Evolutionary conservation across 495 filamentous ascomycete genomes (phyloP).

Genomic region (Xanthoparmelia taractica): DNA sequence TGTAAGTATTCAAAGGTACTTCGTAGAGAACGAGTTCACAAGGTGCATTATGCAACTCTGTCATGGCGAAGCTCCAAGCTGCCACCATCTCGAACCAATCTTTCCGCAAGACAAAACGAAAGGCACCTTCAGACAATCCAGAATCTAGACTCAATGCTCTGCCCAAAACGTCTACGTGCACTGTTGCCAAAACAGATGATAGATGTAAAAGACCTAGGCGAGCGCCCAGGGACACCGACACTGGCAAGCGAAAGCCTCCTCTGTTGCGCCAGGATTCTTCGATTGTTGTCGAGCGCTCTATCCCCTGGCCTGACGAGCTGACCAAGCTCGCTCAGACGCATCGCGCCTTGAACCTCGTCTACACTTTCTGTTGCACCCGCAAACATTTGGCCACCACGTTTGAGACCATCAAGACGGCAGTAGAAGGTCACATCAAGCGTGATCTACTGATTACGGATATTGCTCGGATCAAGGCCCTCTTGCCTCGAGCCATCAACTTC

Average conservation of each 20-base stretch:
- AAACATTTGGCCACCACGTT: constrained; percentile 89
- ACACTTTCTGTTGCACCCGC: constrained; percentile 87
- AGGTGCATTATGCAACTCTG: neutral
- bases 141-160: constrained; percentile 1
- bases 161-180: constrained; percentile 27
- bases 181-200: constrained; percentile 48
- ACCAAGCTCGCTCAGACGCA: constrained; percentile 66
- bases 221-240: constrained; percentile 23
- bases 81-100: constrained; percentile 48
- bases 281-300: constrained; percentile 35
- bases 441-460: constrained; percentile 68
- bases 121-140: constrained; percentile 24
- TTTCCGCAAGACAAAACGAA: constrained; percentile 49
- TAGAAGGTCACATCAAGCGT: constrained; percentile 73
- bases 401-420: constrained; percentile 73
- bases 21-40: neutral
- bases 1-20: too few relatives aligned
- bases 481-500: constrained; percentile 72
- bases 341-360: constrained; percentile 81
- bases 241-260: constrained; percentile 26
- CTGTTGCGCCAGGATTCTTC: constrained; percentile 37
- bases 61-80: constrained; percentile 50
- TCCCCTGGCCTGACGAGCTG: constrained; percentile 70
- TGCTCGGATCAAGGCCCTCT: constrained; percentile 67
- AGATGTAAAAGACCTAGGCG: constrained; percentile 45